Evolutionary conservation across 163 green algal genomes (phyloP).

Genomic region (Chlorella variabilis): DNA sequence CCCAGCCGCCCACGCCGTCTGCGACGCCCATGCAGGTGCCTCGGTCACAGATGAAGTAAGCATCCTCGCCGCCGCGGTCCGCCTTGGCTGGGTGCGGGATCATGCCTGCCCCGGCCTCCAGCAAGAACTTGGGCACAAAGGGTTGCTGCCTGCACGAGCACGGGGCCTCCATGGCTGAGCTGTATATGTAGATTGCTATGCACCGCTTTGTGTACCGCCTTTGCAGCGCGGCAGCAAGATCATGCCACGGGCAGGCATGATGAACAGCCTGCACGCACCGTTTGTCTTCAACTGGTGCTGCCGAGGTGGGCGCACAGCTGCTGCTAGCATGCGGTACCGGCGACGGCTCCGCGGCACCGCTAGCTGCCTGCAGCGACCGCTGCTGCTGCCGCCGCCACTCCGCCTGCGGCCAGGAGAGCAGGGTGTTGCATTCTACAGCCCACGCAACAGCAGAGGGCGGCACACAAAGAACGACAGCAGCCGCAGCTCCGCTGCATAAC

Average conservation of each 20-base stretch:
- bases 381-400: conserved; percentile 34
- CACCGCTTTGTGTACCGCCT: too few species aligned
- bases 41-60: conserved; percentile 87
- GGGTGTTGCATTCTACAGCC: neutral
- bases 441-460: too few species aligned
- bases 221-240: too few species aligned
- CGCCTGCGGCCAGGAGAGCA: neutral
- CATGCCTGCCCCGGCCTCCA: conserved; percentile 74
- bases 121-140: conserved; percentile 27
- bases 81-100: conserved; percentile 97
- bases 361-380: conserved; percentile 16
- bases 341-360: conserved; percentile 11
- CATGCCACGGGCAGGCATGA: too few species aligned
- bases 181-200: too few species aligned
- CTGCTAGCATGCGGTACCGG: conserved; percentile 13
- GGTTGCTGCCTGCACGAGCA: conserved; percentile 1
- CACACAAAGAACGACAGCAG: too few species aligned
- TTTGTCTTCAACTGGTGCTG: neutral
- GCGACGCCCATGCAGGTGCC: conserved; percentile 87
- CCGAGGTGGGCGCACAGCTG: neutral
- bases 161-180: too few species aligned
- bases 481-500: too few species aligned
- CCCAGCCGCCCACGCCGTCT: conserved; percentile 98
- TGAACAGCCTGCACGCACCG: neutral
- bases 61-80: conserved; percentile 94